Conservation (phyloP, 768 basidiomycete genomes). For the Paxillus rubicundulus region DNA sequence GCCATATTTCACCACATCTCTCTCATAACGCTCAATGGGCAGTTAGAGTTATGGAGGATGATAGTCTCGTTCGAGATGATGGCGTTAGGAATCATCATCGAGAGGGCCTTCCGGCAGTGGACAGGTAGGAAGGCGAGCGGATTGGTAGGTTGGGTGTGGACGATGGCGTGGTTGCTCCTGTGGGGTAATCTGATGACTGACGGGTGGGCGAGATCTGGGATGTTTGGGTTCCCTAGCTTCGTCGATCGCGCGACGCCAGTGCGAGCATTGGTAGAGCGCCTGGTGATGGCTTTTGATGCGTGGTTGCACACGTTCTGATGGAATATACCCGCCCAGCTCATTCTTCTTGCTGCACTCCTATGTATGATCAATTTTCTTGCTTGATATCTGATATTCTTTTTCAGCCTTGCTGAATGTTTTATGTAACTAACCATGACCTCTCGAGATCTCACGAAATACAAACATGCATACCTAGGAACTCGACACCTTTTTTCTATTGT, state of each 20-base stretch:
- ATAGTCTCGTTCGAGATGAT: constrained; percentile 54
- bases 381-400: not conserved
- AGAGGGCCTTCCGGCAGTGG: constrained; percentile 28
- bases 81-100: constrained; percentile 49
- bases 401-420: too few species aligned
- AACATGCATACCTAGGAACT: too few species aligned
- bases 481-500: too few species aligned
- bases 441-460: too few species aligned
- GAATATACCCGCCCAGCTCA: not conserved
- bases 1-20: constrained; percentile 53
- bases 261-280: constrained; percentile 8
- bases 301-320: constrained; percentile 9
- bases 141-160: constrained; percentile 35
- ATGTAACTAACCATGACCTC: too few species aligned
- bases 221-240: constrained; percentile 6
- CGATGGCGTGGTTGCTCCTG: constrained; percentile 24
- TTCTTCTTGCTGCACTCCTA: not conserved
- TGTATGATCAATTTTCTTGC: not conserved
- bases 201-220: constrained; percentile 13
- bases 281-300: constrained; percentile 9
- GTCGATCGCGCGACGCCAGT: constrained; percentile 9
- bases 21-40: constrained; percentile 48
- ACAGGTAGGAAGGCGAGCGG: constrained; percentile 32
- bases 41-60: constrained; percentile 41
- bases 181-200: constrained; percentile 27